phyloP scores from a whole-genome alignment of 2,329 filamentous ascomycete genomes.

The Plenodomus lindquistii region DNA sequence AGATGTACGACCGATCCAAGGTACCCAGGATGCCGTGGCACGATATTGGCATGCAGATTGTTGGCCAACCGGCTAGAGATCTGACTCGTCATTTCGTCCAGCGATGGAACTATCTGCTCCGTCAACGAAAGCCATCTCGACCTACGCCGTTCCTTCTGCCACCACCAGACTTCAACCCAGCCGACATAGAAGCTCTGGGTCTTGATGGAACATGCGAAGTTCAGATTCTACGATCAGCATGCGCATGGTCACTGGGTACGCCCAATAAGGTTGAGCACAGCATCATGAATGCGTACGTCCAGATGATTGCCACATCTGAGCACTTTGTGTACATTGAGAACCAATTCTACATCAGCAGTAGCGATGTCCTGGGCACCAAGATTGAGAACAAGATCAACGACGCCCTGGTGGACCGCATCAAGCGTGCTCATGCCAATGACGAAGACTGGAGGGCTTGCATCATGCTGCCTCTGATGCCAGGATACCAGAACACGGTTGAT shows the following conservation, averaged over 20 bases:
- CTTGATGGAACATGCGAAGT: slow-evolving; percentile 94
- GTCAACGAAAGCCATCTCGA: slow-evolving; percentile 88
- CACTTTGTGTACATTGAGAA: slow-evolving; percentile 99
- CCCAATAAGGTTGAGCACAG: slow-evolving; percentile 84
- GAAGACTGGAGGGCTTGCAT: slow-evolving; percentile 91
- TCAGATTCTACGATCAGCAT: slow-evolving; percentile 89
- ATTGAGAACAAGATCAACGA: slow-evolving; percentile 95
- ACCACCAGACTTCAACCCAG: slow-evolving; percentile 85
- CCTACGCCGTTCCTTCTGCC: slow-evolving; percentile 93
- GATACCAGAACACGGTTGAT: slow-evolving; percentile 95
- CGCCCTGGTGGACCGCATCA: slow-evolving; percentile 88
- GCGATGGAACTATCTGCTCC: slow-evolving; percentile 94
- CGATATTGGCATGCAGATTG: slow-evolving; percentile 96
- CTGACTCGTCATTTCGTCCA: slow-evolving; percentile 96
- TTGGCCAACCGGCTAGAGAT: slow-evolving; percentile 92
- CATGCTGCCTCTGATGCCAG: slow-evolving; percentile 94
- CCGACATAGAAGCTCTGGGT: slow-evolving; percentile 84
- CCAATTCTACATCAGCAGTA: slow-evolving; percentile 96
- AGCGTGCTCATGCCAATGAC: slow-evolving; percentile 77
- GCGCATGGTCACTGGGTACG: slow-evolving; percentile 88
- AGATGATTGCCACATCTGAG: slow-evolving; percentile 91
- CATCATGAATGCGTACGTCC: slow-evolving; percentile 93
- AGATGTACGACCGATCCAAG: slow-evolving; percentile 94
- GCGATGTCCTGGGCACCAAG: slow-evolving; percentile 81
- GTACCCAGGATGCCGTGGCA: slow-evolving; percentile 98